A percentile compares a stretch with the other conserved stretches of the same genome.
Evolutionary conservation across 2,329 filamentous ascomycete genomes (phyloP).

Genomic region (Trichoderma atrobrunneum): DNA sequence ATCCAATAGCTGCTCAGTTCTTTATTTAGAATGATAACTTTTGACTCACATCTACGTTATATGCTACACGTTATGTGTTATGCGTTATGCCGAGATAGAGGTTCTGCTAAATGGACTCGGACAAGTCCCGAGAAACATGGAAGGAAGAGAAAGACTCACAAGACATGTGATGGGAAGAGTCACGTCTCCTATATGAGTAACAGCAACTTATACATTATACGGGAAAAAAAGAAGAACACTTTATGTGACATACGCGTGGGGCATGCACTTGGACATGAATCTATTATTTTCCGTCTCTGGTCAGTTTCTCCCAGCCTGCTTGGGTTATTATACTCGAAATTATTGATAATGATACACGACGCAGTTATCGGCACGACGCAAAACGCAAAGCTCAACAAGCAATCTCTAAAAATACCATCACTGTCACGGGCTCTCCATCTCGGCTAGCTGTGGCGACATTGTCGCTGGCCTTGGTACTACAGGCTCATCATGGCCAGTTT

Average conservation of each 20-base stretch:
- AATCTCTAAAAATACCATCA: not conserved
- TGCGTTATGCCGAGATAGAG: not conserved
- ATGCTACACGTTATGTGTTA: not conserved
- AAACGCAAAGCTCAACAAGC: not conserved
- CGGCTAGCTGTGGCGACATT: constrained; percentile 17
- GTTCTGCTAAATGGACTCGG: not conserved
- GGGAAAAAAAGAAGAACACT: not conserved
- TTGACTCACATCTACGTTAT: not conserved
- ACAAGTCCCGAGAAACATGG: not conserved
- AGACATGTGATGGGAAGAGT: not conserved
- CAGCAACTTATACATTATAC: not conserved
- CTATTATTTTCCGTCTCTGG: not conserved
- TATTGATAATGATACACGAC: not conserved
- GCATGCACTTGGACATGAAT: not conserved
- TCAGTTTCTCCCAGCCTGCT: not conserved
- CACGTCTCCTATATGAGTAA: not conserved
- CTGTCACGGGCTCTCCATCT: constrained; percentile 21
- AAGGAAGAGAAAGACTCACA: not conserved
- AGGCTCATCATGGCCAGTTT: not conserved
- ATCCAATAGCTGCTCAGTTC: not conserved
- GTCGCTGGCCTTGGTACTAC: not conserved
- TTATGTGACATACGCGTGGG: not conserved
- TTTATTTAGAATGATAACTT: not conserved
- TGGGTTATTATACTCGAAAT: not conserved
- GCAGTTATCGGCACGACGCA: not conserved